phyloP scores from a whole-genome alignment of 129 eudicot species.

The Ambrosia artemisiifolia region DNA sequence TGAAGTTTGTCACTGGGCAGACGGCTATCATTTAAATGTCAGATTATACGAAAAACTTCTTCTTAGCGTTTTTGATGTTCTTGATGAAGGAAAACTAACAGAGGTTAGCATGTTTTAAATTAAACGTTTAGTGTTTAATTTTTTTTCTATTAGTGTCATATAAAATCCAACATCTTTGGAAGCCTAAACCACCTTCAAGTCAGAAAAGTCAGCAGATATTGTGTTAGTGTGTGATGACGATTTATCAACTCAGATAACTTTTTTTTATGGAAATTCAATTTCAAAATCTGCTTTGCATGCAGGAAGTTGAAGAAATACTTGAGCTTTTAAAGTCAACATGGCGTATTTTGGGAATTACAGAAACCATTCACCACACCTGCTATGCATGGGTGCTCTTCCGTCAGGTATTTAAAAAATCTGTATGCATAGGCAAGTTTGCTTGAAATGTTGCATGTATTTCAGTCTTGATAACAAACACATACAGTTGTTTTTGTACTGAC shows the following conservation, averaged over 20 bases:
- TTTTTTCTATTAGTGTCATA: neutral
- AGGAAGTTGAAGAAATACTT: conserved; percentile 98
- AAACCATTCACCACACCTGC: conserved; percentile 91
- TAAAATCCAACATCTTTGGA: conserved; percentile 8
- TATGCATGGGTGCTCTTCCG: conserved; percentile 96
- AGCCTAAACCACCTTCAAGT: conserved; percentile 8
- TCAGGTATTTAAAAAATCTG: conserved; percentile 54
- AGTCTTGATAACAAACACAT: neutral
- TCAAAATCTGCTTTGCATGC: conserved; percentile 20
- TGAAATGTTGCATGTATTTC: conserved; percentile 8
- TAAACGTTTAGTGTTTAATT: neutral
- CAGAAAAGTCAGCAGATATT: neutral
- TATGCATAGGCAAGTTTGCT: neutral
- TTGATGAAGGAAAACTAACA: conserved; percentile 97
- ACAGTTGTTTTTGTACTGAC: neutral
- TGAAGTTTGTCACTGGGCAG: conserved; percentile 99
- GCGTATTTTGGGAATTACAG: conserved; percentile 95
- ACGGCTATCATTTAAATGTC: conserved; percentile 96
- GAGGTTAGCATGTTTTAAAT: conserved; percentile 54
- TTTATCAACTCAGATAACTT: conserved; percentile 3
- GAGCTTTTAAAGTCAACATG: conserved; percentile 98
- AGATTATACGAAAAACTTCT: conserved; percentile 86
- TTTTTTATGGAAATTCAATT: neutral
- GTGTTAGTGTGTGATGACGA: conserved; percentile 17
- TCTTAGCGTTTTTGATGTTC: conserved; percentile 88